phyloP scores from a whole-genome alignment of 371 early-diverging fungal species.

The Umbelopsis sp. region DNA sequence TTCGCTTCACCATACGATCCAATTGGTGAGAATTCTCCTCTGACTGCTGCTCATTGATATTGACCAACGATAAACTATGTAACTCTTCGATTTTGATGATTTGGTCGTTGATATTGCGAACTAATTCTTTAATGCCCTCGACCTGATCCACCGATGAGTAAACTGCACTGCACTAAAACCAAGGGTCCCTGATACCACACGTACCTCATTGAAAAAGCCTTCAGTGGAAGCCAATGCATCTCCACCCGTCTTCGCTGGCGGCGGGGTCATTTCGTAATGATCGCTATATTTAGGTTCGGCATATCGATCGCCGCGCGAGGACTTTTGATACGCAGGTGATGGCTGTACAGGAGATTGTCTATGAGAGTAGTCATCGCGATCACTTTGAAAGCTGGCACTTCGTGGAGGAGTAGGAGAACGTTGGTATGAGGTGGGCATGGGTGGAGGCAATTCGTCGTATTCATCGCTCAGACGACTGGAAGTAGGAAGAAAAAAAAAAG shows the following conservation, averaged over 20 bases:
- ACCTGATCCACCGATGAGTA: conserved; percentile 44
- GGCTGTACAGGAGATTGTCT: conserved; percentile 45
- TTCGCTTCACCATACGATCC: conserved; percentile 66
- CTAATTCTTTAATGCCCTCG: conserved; percentile 70
- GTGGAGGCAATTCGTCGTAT: conserved; percentile 38
- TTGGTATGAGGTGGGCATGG: conserved; percentile 40
- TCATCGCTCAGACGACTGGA: conserved; percentile 36
- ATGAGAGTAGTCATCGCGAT: conserved; percentile 31
- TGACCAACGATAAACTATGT: conserved; percentile 70
- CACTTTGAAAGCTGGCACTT: conserved; percentile 22
- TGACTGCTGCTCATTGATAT: conserved; percentile 71
- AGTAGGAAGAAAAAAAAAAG: not conserved
- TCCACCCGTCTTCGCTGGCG: conserved; percentile 18
- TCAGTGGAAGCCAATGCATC: conserved; percentile 42
- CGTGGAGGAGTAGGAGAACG: conserved; percentile 20
- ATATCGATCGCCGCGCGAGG: conserved; percentile 37
- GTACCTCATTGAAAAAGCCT: conserved; percentile 53
- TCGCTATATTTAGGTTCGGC: conserved; percentile 35
- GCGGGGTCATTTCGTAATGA: conserved; percentile 50
- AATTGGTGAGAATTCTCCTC: conserved; percentile 65
- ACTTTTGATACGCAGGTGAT: conserved; percentile 38
- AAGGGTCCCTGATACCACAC: too few species aligned
- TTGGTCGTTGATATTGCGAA: conserved; percentile 61
- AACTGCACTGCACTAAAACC: not conserved
- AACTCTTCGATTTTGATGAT: conserved; percentile 70